Evolutionary conservation across 1,284 basidiomycete species (phyloP), one percentile per base, ranked within the genome.

Genomic region (Cystobasidium slooffiae): DNA sequence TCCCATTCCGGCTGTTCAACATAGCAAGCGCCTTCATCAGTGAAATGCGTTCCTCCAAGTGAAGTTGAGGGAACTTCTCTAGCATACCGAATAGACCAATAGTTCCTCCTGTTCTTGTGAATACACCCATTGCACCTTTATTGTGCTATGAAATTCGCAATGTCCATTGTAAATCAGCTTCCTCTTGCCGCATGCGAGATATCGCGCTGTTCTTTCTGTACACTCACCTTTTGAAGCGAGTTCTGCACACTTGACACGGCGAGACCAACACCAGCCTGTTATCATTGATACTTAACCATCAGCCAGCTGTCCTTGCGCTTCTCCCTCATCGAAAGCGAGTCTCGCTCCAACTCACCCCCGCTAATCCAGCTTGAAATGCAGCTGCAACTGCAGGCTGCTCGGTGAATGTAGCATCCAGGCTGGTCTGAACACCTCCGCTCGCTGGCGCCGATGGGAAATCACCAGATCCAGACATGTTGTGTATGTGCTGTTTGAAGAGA

Each of bases 191-290:
- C 8, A 41, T 37, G 22, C 39, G 5, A 58, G 10, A n/a, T 14
- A 51, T 22, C 9, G 3, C 44, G 20, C 14, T n/a, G 2, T 16
- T 22, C 16, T 16, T 39, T 47, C 12, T 2, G 18, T 6, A 14
- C 8, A 8, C 63, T 41, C 20, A 61, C 37, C 75, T 53, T 86
- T 64, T 88, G 88, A 76, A 96, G 84, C 55, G 93, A 90, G 86
- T 94, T 94, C 84, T 94, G 92, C 53, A 94, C 85, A 24, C 90
- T 86, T 80, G 90, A 91, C 82, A 92, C 87, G 81, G 93, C 86
- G 75, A 89, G 85, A 58, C 93, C 93, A 70, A 92, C 88, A 74
- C 86, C 87, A 52, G 88, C 91, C 70, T 73, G 62, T 14, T 37
- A 20, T 8, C 31, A 66, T 14, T 12, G 14, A 22, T n/a, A 47